Conservation (phyloP, 345 rosid genomes). For the Leavenworthia alabamica region DNA sequence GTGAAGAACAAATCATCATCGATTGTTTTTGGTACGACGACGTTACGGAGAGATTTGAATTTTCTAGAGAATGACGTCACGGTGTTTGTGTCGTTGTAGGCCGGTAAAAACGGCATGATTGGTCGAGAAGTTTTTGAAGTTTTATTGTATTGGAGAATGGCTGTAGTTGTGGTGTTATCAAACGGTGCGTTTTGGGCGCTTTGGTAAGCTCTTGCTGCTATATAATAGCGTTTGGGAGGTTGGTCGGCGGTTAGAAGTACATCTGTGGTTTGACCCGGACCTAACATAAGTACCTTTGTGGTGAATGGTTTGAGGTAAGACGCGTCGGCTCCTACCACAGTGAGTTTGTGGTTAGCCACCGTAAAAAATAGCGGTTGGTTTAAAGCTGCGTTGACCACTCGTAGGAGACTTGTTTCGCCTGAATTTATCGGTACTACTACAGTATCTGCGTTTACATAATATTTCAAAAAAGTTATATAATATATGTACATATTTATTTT, state of each 20-base stretch:
- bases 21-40: conserved; percentile 53
- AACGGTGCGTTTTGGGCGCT: conserved; percentile 72
- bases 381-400: conserved; percentile 77
- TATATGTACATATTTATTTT: no score
- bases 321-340: conserved; percentile 91
- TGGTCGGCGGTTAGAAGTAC: conserved; percentile 72
- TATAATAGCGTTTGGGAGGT: conserved; percentile 60
- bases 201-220: conserved; percentile 73
- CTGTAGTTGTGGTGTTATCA: conserved; percentile 82
- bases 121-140: conserved; percentile 34
- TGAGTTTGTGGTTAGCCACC: conserved; percentile 73
- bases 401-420: conserved; percentile 73
- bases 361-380: conserved; percentile 82
- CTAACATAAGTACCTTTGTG: conserved; percentile 68
- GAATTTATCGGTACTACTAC: conserved; percentile 52
- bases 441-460: conserved; percentile 47
- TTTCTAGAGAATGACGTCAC: conserved; percentile 51
- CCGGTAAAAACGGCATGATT: conserved; percentile 50
- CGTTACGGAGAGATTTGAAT: conserved; percentile 47
- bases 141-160: conserved; percentile 74
- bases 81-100: conserved; percentile 68
- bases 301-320: conserved; percentile 71
- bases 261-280: conserved; percentile 95
- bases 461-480: neutral
- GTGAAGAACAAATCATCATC: conserved; percentile 72